These are phyloP conservation scores for Aureobasidium sp. DNA, from an alignment of 2,329 filamentous ascomycete genomes.

Conservation along the genomic window DNA sequence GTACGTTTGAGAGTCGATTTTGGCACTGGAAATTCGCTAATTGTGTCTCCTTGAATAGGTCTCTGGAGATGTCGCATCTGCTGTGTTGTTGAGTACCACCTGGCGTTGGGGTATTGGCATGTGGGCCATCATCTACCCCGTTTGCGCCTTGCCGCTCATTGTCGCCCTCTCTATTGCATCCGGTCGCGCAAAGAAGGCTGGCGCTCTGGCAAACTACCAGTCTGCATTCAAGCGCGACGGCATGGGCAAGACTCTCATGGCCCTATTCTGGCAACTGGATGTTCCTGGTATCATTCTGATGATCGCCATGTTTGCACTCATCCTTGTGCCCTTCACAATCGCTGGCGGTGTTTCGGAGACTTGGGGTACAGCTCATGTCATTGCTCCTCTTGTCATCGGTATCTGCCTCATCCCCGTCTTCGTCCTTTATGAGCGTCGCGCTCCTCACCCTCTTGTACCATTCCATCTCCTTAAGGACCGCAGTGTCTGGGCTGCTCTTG, in stretches of 20 bases:
- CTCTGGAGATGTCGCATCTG: slow-evolving; percentile 46
- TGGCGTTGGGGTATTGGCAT: slow-evolving; percentile 63
- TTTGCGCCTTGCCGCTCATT: slow-evolving; percentile 52
- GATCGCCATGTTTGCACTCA: slow-evolving; percentile 51
- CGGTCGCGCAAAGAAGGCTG: slow-evolving; percentile 44
- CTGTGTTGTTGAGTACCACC: slow-evolving; percentile 37
- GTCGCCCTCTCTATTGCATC: slow-evolving; percentile 43
- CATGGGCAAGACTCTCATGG: slow-evolving; percentile 25
- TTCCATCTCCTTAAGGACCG: slow-evolving; percentile 53
- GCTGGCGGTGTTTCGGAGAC: slow-evolving; percentile 22
- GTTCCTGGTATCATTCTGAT: slow-evolving; percentile 54
- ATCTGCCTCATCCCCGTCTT: slow-evolving; percentile 30
- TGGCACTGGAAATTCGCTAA: background rate
- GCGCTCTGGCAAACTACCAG: slow-evolving; percentile 37
- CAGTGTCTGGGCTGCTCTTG: slow-evolving; percentile 54
- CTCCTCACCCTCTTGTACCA: slow-evolving; percentile 32
- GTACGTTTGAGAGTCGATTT: slow-evolving; percentile 14
- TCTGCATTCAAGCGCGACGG: slow-evolving; percentile 38
- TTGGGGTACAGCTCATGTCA: slow-evolving; percentile 32
- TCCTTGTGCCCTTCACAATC: slow-evolving; percentile 63
- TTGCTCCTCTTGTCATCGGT: slow-evolving; percentile 33
- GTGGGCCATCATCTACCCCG: slow-evolving; percentile 57
- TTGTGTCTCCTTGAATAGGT: slow-evolving; percentile 20
- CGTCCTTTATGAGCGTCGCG: slow-evolving; percentile 30
- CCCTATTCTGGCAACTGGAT: slow-evolving; percentile 51